These are phyloP conservation scores for Diutina siamensis DNA, from an alignment of 1,139 yeast genomes.

Conservation along the genomic window DNA sequence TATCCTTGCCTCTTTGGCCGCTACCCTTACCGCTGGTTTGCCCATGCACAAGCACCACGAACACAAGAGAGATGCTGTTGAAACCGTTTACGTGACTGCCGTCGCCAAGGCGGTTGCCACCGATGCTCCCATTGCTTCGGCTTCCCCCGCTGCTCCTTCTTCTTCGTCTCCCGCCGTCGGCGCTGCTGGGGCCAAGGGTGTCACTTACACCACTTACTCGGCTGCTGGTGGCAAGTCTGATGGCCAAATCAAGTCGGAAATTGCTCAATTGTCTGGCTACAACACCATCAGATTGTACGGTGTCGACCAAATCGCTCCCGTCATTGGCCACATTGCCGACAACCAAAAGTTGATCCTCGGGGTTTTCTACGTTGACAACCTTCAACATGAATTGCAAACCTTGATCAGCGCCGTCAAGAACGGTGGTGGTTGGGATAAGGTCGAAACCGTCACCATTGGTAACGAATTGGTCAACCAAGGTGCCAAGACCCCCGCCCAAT, in stretches of 20 bases:
- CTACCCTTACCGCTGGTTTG: background rate
- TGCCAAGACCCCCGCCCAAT: slow-evolving; percentile 45
- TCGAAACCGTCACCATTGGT: slow-evolving; percentile 68
- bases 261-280: slow-evolving; percentile 41
- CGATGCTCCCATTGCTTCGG: slow-evolving; percentile 9
- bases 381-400: slow-evolving; percentile 29
- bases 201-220: slow-evolving; percentile 77
- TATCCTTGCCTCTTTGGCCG: slow-evolving; percentile 4
- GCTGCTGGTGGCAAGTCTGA: slow-evolving; percentile 65
- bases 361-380: slow-evolving; percentile 10
- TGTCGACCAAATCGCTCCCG: slow-evolving; percentile 11
- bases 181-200: slow-evolving; percentile 38
- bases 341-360: slow-evolving; percentile 12
- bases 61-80: slow-evolving; percentile 5
- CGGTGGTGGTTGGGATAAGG: slow-evolving; percentile 57
- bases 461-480: slow-evolving; percentile 72
- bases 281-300: slow-evolving; percentile 52
- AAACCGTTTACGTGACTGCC: slow-evolving; percentile 5
- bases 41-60: slow-evolving; percentile 6
- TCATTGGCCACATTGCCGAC: slow-evolving; percentile 10
- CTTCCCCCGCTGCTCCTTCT: slow-evolving; percentile 14
- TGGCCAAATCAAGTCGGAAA: slow-evolving; percentile 46
- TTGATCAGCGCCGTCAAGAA: slow-evolving; percentile 45
- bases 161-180: slow-evolving; percentile 11
- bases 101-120: slow-evolving; percentile 3